phyloP scores from a whole-genome alignment of 768 basidiomycete genomes.

The Tremella mesenterica region DNA sequence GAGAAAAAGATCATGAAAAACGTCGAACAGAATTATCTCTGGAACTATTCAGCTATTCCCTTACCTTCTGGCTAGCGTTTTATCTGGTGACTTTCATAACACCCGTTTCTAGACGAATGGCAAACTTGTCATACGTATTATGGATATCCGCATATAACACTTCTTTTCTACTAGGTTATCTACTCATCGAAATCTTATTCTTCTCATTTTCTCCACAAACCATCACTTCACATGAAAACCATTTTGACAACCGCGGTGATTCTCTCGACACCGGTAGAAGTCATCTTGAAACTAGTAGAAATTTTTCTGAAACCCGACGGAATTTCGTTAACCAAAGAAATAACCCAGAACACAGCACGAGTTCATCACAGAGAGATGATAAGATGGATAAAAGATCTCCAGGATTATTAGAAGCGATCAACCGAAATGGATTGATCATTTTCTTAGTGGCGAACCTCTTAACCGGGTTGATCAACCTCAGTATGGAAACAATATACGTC shows the following conservation, averaged over 20 bases:
- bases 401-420: slow-evolving; percentile 65
- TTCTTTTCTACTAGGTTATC: slow-evolving; percentile 70
- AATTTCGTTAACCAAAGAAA: too few species aligned
- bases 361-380: too few species aligned
- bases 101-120: slow-evolving; percentile 57
- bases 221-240: too few species aligned
- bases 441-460: slow-evolving; percentile 80
- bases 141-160: slow-evolving; percentile 88
- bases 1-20: slow-evolving; percentile 24
- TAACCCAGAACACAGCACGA: too few species aligned
- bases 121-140: slow-evolving; percentile 76
- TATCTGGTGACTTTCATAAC: slow-evolving; percentile 31
- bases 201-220: slow-evolving; percentile 46
- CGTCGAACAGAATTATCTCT: slow-evolving; percentile 58
- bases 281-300: too few species aligned
- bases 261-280: too few species aligned
- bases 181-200: slow-evolving; percentile 64
- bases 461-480: slow-evolving; percentile 76
- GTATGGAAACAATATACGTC: slow-evolving; percentile 71
- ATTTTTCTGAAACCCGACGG: too few species aligned
- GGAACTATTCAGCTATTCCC: slow-evolving; percentile 65
- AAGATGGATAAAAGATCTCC: slow-evolving; percentile 47
- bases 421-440: slow-evolving; percentile 65
- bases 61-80: slow-evolving; percentile 70
- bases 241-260: too few species aligned